Percentiles rank a stretch among this genome's conserved stretches.
Conservation (phyloP, 495 filamentous ascomycete genomes). For the Wilcoxina mikolae region DNA sequence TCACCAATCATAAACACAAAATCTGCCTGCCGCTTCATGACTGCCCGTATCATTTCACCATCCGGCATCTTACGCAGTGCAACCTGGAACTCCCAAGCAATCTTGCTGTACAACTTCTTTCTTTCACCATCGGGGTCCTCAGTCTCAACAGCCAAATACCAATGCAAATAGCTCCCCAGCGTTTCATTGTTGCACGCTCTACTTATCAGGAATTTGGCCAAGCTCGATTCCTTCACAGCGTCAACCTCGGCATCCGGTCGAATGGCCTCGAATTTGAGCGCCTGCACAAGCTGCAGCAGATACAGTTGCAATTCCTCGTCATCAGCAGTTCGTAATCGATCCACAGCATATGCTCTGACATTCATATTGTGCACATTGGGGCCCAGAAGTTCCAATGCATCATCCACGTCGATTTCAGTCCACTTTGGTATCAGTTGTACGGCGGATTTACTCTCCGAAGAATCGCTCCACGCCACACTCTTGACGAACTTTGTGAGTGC, state of each 20-base stretch:
- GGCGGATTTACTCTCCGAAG: slow-evolving; percentile 72
- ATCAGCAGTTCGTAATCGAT: slow-evolving; percentile 77
- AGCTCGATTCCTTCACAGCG: slow-evolving; percentile 63
- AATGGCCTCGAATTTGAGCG: slow-evolving; percentile 84
- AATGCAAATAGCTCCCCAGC: slow-evolving; percentile 88
- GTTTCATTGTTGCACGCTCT: slow-evolving; percentile 73
- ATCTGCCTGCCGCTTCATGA: slow-evolving; percentile 74
- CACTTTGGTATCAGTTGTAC: slow-evolving; percentile 82
- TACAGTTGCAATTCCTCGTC: slow-evolving; percentile 89
- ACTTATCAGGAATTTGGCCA: slow-evolving; percentile 77
- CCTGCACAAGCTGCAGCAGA: slow-evolving; percentile 87
- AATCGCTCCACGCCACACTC: slow-evolving; percentile 83
- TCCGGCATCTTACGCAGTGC: slow-evolving; percentile 50
- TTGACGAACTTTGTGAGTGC: slow-evolving; percentile 96
- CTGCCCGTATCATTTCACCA: slow-evolving; percentile 56
- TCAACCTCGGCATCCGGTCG: slow-evolving; percentile 36
- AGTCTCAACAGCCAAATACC: slow-evolving; percentile 96
- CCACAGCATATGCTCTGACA: slow-evolving; percentile 84
- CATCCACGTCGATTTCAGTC: slow-evolving; percentile 95
- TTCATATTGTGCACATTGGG: slow-evolving; percentile 77
- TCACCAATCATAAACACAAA: slow-evolving; percentile 73
- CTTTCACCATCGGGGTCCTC: slow-evolving; percentile 63
- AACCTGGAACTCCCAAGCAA: slow-evolving; percentile 90
- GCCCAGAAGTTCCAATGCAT: slow-evolving; percentile 85
- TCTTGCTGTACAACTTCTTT: slow-evolving; percentile 71